phyloP scores from a whole-genome alignment of 2,329 filamentous ascomycete species.

The Tolypocladium album region DNA sequence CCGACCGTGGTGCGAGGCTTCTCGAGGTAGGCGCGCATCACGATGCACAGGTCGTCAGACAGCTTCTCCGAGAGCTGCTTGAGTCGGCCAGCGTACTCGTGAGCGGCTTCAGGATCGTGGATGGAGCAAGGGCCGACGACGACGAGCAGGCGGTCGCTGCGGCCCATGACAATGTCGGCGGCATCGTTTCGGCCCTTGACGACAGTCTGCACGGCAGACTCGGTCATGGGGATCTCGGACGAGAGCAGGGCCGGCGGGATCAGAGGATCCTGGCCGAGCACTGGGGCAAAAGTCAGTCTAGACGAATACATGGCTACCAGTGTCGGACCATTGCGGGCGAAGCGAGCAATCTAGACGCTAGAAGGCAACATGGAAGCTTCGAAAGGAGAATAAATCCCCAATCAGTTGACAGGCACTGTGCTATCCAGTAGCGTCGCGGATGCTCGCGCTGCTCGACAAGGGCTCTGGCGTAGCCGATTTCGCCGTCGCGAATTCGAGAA shows the following conservation, averaged over 20 bases:
- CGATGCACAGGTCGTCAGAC: constrained; percentile 72
- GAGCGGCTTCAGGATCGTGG: constrained; percentile 79
- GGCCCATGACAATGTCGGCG: constrained; percentile 66
- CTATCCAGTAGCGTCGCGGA: background rate
- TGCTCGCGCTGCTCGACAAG: background rate
- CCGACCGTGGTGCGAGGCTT: constrained; percentile 97
- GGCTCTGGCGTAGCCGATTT: background rate
- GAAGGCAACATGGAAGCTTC: background rate
- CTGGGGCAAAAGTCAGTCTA: constrained; percentile 33
- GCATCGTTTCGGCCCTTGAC: constrained; percentile 58
- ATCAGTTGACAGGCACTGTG: background rate
- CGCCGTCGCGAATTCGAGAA: background rate
- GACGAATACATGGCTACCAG: background rate
- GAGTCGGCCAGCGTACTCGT: constrained; percentile 79
- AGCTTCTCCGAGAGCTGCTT: constrained; percentile 71
- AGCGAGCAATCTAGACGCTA: background rate
- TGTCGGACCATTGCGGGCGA: background rate
- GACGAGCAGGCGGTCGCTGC: constrained; percentile 81
- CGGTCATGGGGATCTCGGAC: constrained; percentile 68
- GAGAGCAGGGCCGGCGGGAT: constrained; percentile 82
- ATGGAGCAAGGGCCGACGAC: constrained; percentile 95
- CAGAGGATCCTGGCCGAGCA: constrained; percentile 87
- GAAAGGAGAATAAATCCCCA: background rate
- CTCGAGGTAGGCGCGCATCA: constrained; percentile 98
- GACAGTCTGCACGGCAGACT: constrained; percentile 54